Percentiles rank a stretch among this genome's conserved stretches.
Evolutionary conservation across 768 basidiomycete genomes (phyloP).

Genomic region (Cystobasidium ongulense): DNA sequence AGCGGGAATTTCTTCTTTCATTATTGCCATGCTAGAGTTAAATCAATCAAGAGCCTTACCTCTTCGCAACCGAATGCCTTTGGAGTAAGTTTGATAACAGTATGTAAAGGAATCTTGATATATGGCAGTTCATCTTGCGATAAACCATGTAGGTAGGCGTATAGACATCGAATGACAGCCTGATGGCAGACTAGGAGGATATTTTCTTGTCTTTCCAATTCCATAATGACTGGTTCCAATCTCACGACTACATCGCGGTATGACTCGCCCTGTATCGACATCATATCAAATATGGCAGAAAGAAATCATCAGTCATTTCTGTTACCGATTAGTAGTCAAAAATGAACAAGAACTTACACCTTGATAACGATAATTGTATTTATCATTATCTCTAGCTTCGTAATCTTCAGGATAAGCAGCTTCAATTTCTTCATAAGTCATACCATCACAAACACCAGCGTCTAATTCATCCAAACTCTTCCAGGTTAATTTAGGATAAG

Average conservation of each 20-base stretch:
- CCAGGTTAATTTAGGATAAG: constrained; percentile 91
- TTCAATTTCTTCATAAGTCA: constrained; percentile 99
- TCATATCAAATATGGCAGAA: too few relatives aligned
- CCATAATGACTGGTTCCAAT: constrained; percentile 97
- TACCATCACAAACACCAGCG: constrained; percentile 97
- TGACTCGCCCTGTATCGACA: constrained; percentile 61
- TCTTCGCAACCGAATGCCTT: constrained; percentile 99
- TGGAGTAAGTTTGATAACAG: constrained; percentile 94
- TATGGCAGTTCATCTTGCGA: constrained; percentile 91
- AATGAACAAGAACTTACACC: background rate
- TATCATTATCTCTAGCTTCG: constrained; percentile 95
- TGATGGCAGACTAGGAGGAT: constrained; percentile 96
- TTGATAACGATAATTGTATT: constrained; percentile 71
- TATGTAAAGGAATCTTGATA: constrained; percentile 89
- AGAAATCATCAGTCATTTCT: background rate
- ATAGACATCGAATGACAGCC: constrained; percentile 53
- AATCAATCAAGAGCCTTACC: background rate
- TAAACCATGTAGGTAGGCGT: constrained; percentile 90
- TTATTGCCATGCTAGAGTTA: background rate
- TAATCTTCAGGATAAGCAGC: constrained; percentile 94
- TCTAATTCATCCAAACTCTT: constrained; percentile 97
- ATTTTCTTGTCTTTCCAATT: constrained; percentile 94
- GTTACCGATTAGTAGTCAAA: too few relatives aligned
- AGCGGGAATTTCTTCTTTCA: background rate
- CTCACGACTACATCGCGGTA: constrained; percentile 72